Evolutionary conservation across 164 flowering plant species (phyloP).

Genomic region (Litsea cubeba): DNA sequence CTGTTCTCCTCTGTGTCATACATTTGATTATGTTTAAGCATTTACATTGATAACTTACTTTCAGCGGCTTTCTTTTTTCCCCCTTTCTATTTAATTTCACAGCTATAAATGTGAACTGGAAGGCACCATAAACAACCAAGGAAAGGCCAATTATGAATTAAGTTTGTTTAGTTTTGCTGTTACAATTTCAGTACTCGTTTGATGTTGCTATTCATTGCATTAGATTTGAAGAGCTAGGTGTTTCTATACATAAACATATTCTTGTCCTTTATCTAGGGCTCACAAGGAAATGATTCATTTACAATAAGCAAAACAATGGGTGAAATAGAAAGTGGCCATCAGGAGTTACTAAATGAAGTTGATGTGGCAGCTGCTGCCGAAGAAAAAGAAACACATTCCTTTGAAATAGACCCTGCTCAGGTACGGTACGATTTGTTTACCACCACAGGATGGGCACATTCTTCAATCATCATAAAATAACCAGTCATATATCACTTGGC

Average conservation of each 20-base stretch:
- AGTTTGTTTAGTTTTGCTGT: neutral
- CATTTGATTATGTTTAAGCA: neutral
- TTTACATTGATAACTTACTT: neutral
- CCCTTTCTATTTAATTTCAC: too few species aligned
- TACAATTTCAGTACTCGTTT: neutral
- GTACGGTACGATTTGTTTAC: slow-evolving; percentile 19
- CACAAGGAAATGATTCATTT: slow-evolving; percentile 58
- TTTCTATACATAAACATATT: neutral
- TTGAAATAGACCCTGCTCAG: slow-evolving; percentile 92
- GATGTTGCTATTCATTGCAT: neutral
- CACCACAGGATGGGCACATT: neutral
- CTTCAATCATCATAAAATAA: neutral
- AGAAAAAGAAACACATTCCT: slow-evolving; percentile 90
- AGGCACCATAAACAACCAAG: too few species aligned
- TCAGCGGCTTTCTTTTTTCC: neutral
- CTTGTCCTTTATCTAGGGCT: slow-evolving; percentile 24
- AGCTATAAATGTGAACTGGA: too few species aligned
- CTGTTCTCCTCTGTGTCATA: neutral
- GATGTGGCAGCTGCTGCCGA: slow-evolving; percentile 74
- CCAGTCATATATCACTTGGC: neutral
- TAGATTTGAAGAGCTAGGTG: neutral
- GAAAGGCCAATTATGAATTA: neutral
- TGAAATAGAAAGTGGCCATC: slow-evolving; percentile 64
- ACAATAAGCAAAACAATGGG: slow-evolving; percentile 64
- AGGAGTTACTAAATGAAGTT: slow-evolving; percentile 70